Conservation (phyloP, 2,329 filamentous ascomycete genomes). For the Botryosphaeria dothidea region DNA sequence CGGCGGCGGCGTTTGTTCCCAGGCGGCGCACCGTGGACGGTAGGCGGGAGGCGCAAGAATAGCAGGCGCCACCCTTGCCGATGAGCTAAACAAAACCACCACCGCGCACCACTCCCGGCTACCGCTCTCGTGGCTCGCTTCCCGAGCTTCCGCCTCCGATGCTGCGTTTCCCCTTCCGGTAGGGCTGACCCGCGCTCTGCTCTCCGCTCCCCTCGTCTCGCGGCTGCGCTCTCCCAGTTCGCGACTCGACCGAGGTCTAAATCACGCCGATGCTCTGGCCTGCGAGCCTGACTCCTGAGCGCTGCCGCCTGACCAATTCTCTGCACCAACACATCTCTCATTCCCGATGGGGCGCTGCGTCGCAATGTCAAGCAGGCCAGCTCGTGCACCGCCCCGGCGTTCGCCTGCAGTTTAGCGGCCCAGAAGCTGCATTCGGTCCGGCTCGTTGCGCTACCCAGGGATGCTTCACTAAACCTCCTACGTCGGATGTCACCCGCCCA, state of each 20-base stretch:
- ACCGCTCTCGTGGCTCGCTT: not conserved
- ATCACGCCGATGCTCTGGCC: too few species aligned
- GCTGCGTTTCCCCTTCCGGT: not conserved
- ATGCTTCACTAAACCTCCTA: not conserved
- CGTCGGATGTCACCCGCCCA: not conserved
- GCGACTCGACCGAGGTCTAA: too few species aligned
- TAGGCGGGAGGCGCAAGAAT: not conserved
- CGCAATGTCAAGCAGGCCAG: not conserved
- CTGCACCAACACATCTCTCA: not conserved
- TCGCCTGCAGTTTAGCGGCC: not conserved
- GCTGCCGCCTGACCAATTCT: not conserved
- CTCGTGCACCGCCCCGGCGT: not conserved
- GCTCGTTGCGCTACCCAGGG: not conserved
- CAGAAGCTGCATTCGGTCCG: slow-evolving; percentile 1
- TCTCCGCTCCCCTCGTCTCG: not conserved
- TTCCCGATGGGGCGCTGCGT: not conserved
- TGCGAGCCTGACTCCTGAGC: not conserved
- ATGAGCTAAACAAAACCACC: not conserved
- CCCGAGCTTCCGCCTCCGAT: not conserved
- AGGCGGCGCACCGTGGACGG: not conserved
- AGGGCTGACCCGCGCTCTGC: not conserved
- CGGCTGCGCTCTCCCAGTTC: not conserved
- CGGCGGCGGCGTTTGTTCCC: not conserved
- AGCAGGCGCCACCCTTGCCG: not conserved
- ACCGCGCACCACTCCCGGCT: not conserved